phyloP scores from a whole-genome alignment of 2,329 filamentous ascomycete genomes.

The Botrytis sinoallii region DNA sequence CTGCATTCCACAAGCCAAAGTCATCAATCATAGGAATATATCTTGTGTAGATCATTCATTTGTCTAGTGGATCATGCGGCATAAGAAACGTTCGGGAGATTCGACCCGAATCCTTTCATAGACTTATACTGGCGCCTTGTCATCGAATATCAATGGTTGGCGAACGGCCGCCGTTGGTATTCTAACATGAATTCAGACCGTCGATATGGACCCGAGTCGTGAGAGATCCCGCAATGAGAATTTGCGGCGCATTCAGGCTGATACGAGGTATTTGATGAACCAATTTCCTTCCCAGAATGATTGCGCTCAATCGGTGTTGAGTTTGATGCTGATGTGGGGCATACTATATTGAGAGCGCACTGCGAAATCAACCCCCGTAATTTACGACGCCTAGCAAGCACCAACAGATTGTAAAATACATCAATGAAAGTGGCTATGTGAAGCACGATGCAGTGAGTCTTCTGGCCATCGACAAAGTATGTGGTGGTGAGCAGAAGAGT shows the following conservation, averaged over 20 bases:
- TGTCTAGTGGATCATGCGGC: neutral
- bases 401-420: neutral
- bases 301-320: neutral
- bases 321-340: neutral
- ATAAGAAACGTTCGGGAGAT: neutral
- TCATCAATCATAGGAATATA: neutral
- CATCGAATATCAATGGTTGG: neutral
- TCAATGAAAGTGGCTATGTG: neutral
- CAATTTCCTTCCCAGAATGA: neutral
- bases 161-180: neutral
- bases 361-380: neutral
- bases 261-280: neutral
- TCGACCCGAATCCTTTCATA: neutral
- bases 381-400: neutral
- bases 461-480: neutral
- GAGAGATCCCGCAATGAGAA: neutral
- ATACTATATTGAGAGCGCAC: neutral
- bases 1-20: neutral
- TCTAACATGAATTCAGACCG: neutral
- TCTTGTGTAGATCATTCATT: neutral
- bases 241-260: neutral
- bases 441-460: neutral
- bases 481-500: neutral
- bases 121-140: neutral
- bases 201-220: slow-evolving; percentile 4